Evolutionary conservation across 352 stramenopile species (phyloP), one percentile per base, ranked within the genome.

Genomic region (Globisporangium paddicum): DNA sequence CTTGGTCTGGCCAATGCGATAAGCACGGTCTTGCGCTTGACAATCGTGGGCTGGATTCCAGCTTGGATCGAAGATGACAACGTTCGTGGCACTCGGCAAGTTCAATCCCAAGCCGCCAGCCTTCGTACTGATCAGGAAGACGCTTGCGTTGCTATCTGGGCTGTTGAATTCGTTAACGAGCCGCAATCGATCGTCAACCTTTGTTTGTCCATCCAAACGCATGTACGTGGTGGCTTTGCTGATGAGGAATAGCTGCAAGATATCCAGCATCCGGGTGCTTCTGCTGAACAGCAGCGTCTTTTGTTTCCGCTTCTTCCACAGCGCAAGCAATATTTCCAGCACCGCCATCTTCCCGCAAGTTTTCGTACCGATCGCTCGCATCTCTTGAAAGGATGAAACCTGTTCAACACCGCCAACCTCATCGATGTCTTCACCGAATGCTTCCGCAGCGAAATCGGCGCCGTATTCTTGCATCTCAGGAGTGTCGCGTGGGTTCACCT

Each of bases 11-110:
- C 86, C 86, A 34, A 96, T 94, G 13, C 87, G 81, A 59, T 93
- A 96, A 10, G 84, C 86, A 35, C 87, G 77, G 58, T 93, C 82
- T 55, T 93, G 81, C 4, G 84, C 86, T 58, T 96, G 87, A 38
- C 74, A 89, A 42, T 96, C 87, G 42, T 94, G 78, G 2, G 86
- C 79, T 32, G 87, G 87, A 58, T 96, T 96, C 87, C 87, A 96
- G 26, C 77, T 89, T 18, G 87, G 87, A 48, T 95, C 87, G 63
- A 95, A 93, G 23, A 96, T 83, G 0, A 95, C 84, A 11, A 96
- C 87, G 55, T 93, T 92, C 11, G 80, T 88, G 6, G 87, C 87
- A 49, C 70, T 86, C 18, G 83, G 87, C 11, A 96, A 63, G 44
- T 90, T 94, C 3, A 96, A 60, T 0, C 85, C 87, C 3, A 93